These are phyloP conservation scores for Fusarium pseudonygamai DNA, from an alignment of 2,329 filamentous ascomycete species.

Conservation along the genomic window DNA sequence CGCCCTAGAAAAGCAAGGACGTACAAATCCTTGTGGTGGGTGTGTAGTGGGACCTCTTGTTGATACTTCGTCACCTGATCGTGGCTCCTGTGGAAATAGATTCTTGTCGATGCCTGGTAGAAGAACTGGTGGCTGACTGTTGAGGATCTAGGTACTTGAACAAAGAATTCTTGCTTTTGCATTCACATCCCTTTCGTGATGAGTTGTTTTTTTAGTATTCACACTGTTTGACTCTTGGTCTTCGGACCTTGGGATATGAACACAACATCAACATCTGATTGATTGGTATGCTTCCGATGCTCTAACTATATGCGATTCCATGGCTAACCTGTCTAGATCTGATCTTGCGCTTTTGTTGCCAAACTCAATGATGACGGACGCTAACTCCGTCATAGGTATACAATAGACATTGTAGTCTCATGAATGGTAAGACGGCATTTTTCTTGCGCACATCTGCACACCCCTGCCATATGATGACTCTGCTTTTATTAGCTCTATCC, in stretches of 20 bases:
- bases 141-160: constrained; percentile 49
- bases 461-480: constrained; percentile 60
- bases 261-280: constrained; percentile 64
- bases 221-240: constrained; percentile 66
- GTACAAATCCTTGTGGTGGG: constrained; percentile 70
- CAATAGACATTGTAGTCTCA: neutral
- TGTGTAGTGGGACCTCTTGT: constrained; percentile 64
- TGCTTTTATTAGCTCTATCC: constrained; percentile 55
- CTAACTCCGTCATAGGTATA: constrained; percentile 32
- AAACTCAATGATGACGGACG: neutral
- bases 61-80: constrained; percentile 74
- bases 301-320: neutral
- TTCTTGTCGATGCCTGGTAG: constrained; percentile 42
- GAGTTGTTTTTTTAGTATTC: constrained; percentile 62
- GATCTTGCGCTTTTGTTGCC: neutral
- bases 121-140: constrained; percentile 46
- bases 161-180: constrained; percentile 28
- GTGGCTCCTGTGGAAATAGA: constrained; percentile 47
- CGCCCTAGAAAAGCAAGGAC: constrained; percentile 64
- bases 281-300: constrained; percentile 50
- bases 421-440: constrained; percentile 21
- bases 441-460: neutral
- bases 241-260: constrained; percentile 61
- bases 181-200: constrained; percentile 53
- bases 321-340: constrained; percentile 31